These are phyloP conservation scores for Ogataea pignaliae DNA, from an alignment of 805 yeast species.

Conservation along the genomic window DNA sequence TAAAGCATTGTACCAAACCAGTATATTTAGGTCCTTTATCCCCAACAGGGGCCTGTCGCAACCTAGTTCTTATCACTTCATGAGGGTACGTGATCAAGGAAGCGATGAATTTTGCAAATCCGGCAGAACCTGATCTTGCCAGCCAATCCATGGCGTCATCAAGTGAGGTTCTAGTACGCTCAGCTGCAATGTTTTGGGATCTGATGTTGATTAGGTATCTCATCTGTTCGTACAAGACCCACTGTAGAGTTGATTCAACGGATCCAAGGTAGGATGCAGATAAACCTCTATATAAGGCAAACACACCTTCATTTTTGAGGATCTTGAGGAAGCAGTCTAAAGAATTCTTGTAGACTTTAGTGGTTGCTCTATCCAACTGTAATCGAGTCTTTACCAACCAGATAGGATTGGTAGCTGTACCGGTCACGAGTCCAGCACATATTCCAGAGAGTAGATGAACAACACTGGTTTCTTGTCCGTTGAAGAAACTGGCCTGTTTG, in stretches of 20 bases:
- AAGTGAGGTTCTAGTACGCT: constrained; percentile 37
- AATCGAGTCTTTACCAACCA: constrained; percentile 95
- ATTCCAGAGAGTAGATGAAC: constrained; percentile 85
- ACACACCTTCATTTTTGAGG: constrained; percentile 69
- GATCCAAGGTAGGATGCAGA: constrained; percentile 94
- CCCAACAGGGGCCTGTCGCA: constrained; percentile 84
- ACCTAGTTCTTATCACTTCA: constrained; percentile 92
- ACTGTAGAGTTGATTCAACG: constrained; percentile 86
- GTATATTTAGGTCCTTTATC: constrained; percentile 83
- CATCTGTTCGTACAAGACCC: constrained; percentile 97
- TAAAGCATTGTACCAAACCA: constrained; percentile 85
- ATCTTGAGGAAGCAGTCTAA: constrained; percentile 77
- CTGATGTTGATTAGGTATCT: constrained; percentile 57
- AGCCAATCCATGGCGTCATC: constrained; percentile 84
- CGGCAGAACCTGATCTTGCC: constrained; percentile 96
- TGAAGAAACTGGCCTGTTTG: constrained; percentile 53
- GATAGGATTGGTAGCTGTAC: constrained; percentile 96
- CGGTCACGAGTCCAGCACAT: constrained; percentile 88
- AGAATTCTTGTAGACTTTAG: constrained; percentile 71
- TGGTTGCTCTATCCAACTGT: constrained; percentile 73
- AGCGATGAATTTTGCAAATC: constrained; percentile 91
- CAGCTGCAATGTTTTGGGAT: constrained; percentile 32
- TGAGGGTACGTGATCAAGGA: constrained; percentile 94
- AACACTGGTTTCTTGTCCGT: constrained; percentile 77
- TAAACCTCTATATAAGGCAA: constrained; percentile 82